Evolutionary conservation across 352 stramenopile species (phyloP).

Genomic region (Phytophthora brassicae): DNA sequence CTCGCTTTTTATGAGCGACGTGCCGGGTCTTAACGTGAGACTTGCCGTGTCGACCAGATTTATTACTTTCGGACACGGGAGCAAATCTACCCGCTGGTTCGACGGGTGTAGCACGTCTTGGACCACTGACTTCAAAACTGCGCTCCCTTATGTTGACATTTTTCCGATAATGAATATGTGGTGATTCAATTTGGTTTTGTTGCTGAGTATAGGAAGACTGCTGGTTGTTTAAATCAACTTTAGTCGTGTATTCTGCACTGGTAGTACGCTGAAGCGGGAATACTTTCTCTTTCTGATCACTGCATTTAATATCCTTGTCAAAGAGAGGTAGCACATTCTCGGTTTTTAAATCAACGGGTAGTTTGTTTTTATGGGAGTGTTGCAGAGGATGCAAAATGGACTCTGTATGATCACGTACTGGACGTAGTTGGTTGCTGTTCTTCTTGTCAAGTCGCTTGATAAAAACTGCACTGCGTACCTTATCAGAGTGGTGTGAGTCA

Average conservation of each 20-base stretch:
- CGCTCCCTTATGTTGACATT: not conserved
- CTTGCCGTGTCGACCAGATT: not conserved
- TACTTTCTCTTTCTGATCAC: not conserved
- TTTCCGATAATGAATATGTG: not conserved
- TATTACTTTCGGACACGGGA: not conserved
- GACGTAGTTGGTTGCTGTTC: not conserved
- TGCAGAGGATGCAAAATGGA: not conserved
- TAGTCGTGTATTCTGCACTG: not conserved
- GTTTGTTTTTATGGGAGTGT: not conserved
- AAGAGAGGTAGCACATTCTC: slow-evolving; percentile 26
- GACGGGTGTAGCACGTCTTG: not conserved
- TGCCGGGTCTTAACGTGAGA: slow-evolving; percentile 2
- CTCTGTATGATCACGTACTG: not conserved
- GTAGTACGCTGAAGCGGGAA: not conserved
- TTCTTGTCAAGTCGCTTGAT: not conserved
- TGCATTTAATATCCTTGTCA: slow-evolving; percentile 2
- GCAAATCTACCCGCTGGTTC: slow-evolving; percentile 11
- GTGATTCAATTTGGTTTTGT: not conserved
- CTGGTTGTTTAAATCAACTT: not conserved
- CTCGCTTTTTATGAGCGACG: not conserved
- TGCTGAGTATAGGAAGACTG: not conserved
- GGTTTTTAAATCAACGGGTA: not conserved
- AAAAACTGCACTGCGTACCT: not conserved
- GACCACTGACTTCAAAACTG: not conserved
- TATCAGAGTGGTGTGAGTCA: not conserved